phyloP scores from a whole-genome alignment of 163 green algal genomes.

The Scenedesmus sp. region DNA sequence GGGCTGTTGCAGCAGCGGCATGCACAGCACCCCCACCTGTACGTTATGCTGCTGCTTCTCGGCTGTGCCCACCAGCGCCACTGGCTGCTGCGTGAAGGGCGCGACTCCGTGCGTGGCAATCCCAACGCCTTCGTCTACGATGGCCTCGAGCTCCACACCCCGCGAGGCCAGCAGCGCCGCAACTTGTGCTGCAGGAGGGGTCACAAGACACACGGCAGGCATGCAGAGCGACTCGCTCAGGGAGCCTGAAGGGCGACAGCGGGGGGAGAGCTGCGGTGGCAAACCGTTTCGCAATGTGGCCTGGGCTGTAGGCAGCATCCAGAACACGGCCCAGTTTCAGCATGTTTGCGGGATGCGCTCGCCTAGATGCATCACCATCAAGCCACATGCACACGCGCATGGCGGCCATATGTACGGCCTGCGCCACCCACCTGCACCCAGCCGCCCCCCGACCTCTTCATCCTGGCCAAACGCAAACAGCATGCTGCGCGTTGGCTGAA shows the following conservation, averaged over 20 bases:
- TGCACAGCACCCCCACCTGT: conserved; percentile 27
- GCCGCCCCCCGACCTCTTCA: conserved; percentile 66
- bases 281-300: too few species aligned
- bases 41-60: conserved; percentile 70
- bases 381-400: not conserved
- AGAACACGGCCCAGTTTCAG: too few species aligned
- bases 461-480: conserved; percentile 73
- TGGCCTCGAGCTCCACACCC: conserved; percentile 60
- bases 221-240: too few species aligned
- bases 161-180: conserved; percentile 47
- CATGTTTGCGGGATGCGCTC: too few species aligned
- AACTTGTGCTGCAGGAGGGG: conserved; percentile 35
- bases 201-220: too few species aligned
- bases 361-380: too few species aligned
- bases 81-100: conserved; percentile 57
- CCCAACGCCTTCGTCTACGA: conserved; percentile 68
- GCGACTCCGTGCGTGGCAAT: conserved; percentile 51
- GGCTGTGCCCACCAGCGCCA: conserved; percentile 67
- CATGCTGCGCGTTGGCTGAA: conserved; percentile 57
- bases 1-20: not conserved
- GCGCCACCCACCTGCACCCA: not conserved
- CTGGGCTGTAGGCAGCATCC: too few species aligned
- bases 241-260: too few species aligned
- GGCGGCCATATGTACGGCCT: not conserved
- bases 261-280: too few species aligned